A percentile compares a stretch with the other conserved stretches of the same genome.
These are phyloP conservation scores for Vachellia collinsii DNA, from an alignment of 306 rosid genomes.

Conservation along the genomic window DNA sequence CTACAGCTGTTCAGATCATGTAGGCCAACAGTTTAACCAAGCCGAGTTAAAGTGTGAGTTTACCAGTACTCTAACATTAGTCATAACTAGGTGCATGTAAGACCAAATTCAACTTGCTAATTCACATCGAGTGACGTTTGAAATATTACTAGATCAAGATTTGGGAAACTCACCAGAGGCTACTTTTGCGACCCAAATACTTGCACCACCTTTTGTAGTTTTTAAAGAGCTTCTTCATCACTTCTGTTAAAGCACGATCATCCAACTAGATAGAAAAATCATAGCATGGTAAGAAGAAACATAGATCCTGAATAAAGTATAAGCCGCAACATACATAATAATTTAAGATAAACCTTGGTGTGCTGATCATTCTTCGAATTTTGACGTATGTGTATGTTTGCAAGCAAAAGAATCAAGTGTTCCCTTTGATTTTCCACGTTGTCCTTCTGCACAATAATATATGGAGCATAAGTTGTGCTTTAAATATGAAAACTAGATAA, in stretches of 20 bases:
- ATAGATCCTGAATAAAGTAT: conserved; percentile 14
- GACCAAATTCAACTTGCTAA: conserved; percentile 27
- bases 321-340: conserved; percentile 28
- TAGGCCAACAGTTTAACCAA: conserved; percentile 18
- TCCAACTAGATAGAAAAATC: conserved; percentile 62
- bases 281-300: conserved; percentile 22
- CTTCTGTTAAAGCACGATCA: conserved; percentile 74
- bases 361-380: conserved; percentile 70
- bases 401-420: conserved; percentile 93
- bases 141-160: conserved; percentile 23
- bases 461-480: conserved; percentile 31
- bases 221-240: conserved; percentile 95
- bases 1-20: conserved; percentile 2
- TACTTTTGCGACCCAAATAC: conserved; percentile 95
- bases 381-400: conserved; percentile 85
- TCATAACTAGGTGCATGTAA: conserved; percentile 16
- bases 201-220: conserved; percentile 96
- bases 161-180: conserved; percentile 82
- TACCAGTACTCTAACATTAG: background rate
- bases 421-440: conserved; percentile 98
- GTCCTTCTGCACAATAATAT: conserved; percentile 61
- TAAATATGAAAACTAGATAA: conserved; percentile 33
- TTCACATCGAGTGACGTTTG: conserved; percentile 11
- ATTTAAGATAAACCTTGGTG: conserved; percentile 57
- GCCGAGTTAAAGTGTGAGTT: background rate